Conservation (phyloP, 1,284 basidiomycete genomes). For the Rhodotorula sp. region DNA sequence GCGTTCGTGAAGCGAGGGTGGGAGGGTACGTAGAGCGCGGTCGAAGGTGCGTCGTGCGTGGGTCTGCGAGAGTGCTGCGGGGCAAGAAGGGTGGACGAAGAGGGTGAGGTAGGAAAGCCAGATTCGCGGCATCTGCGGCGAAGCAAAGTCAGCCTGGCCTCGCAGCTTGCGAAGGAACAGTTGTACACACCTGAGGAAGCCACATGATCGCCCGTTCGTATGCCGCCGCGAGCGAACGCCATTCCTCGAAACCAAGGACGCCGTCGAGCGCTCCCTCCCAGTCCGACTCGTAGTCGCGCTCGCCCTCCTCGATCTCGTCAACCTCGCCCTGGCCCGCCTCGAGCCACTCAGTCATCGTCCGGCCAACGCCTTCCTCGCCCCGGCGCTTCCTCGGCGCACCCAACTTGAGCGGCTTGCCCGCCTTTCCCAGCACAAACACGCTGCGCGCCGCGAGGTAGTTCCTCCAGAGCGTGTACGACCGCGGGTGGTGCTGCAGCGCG, state of each 20-base stretch:
- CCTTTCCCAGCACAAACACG: conserved; percentile 74
- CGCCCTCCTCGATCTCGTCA: conserved; percentile 50
- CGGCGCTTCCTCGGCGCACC: conserved; percentile 56
- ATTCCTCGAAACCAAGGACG: conserved; percentile 88
- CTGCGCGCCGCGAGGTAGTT: conserved; percentile 82
- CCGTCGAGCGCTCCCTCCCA: conserved; percentile 86
- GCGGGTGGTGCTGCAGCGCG: conserved; percentile 81
- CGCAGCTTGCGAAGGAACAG: neutral
- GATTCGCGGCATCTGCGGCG: conserved; percentile 74
- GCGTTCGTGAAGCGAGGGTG: conserved; percentile 88
- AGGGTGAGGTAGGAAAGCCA: conserved; percentile 92
- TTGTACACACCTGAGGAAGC: conserved; percentile 71
- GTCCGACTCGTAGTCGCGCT: conserved; percentile 52
- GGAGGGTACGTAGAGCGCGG: conserved; percentile 86
- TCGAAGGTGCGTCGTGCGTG: conserved; percentile 94
- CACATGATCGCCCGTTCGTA: conserved; percentile 94
- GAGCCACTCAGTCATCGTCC: conserved; percentile 41
- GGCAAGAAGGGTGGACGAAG: conserved; percentile 86
- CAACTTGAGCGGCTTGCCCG: conserved; percentile 54
- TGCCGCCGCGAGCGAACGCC: conserved; percentile 80
- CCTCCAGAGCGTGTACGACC: conserved; percentile 92
- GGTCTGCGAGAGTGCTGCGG: conserved; percentile 75
- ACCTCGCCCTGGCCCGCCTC: conserved; percentile 58
- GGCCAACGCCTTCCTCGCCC: conserved; percentile 26
- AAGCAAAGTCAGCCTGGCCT: conserved; percentile 8